Evolutionary conservation across 768 basidiomycete genomes (phyloP).

Genomic region (Calocybe indica): DNA sequence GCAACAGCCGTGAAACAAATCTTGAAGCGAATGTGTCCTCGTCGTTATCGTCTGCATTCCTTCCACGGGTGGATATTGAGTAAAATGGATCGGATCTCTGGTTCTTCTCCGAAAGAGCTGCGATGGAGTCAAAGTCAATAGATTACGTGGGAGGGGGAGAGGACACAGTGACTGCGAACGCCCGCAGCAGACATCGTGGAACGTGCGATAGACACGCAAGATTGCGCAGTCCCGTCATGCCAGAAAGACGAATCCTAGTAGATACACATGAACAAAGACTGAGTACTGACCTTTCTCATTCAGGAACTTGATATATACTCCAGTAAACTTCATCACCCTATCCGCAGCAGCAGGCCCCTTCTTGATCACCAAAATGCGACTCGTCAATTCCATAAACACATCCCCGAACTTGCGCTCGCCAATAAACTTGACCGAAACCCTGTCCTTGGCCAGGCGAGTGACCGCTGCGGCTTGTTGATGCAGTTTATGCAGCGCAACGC

Average conservation of each 20-base stretch:
- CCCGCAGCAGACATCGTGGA: no score
- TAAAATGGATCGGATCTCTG: slow-evolving; percentile 18
- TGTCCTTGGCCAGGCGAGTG: slow-evolving; percentile 45
- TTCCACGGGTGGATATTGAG: slow-evolving; percentile 15
- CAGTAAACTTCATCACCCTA: slow-evolving; percentile 79
- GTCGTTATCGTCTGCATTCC: slow-evolving; percentile 33
- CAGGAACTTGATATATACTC: slow-evolving; percentile 74
- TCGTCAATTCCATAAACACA: slow-evolving; percentile 66
- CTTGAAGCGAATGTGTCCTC: slow-evolving; percentile 67
- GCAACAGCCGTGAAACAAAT: slow-evolving; percentile 61
- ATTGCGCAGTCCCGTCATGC: no score
- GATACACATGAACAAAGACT: background rate
- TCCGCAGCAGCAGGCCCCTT: slow-evolving; percentile 83
- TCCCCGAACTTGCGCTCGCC: slow-evolving; percentile 82
- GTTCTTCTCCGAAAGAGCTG: slow-evolving; percentile 25
- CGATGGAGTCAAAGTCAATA: background rate
- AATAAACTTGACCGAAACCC: slow-evolving; percentile 40
- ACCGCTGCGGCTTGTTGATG: slow-evolving; percentile 59
- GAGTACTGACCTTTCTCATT: slow-evolving; percentile 69
- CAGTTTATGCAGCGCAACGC: slow-evolving; percentile 80
- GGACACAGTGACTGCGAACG: no score
- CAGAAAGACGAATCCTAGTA: background rate
- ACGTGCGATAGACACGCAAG: no score
- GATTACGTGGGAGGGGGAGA: no score
- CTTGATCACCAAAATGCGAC: slow-evolving; percentile 72